Percentiles rank a stretch among this genome's conserved stretches.
These are phyloP conservation scores for Talaromyces trachyspermus DNA, from an alignment of 495 filamentous ascomycete genomes.

Conservation along the genomic window DNA sequence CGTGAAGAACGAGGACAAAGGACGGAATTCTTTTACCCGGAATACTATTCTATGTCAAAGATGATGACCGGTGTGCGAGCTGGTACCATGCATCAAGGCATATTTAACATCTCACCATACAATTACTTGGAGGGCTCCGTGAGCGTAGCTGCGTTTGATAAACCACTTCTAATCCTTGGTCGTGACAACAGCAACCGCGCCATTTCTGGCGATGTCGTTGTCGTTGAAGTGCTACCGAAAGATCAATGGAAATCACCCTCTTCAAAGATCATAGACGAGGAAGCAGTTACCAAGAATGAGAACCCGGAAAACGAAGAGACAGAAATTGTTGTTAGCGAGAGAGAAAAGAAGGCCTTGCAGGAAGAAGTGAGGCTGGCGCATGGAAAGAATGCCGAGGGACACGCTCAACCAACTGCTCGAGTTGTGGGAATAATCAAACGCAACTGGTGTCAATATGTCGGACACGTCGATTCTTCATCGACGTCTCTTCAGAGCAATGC, in stretches of 20 bases:
- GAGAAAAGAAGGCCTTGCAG: slow-evolving; percentile 75
- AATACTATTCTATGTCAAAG: slow-evolving; percentile 84
- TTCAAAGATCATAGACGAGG: slow-evolving; percentile 91
- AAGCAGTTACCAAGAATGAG: slow-evolving; percentile 85
- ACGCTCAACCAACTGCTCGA: slow-evolving; percentile 81
- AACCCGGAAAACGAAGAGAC: slow-evolving; percentile 76
- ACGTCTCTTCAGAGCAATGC: slow-evolving; percentile 61
- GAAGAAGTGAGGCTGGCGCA: slow-evolving; percentile 87
- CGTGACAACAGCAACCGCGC: slow-evolving; percentile 93
- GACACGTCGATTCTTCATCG: slow-evolving; percentile 83
- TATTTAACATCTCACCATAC: slow-evolving; percentile 93
- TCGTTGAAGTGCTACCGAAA: slow-evolving; percentile 84
- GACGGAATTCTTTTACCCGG: slow-evolving; percentile 69
- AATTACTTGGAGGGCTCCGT: slow-evolving; percentile 94
- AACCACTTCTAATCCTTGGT: slow-evolving; percentile 79
- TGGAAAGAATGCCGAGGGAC: slow-evolving; percentile 66
- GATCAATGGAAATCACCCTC: slow-evolving; percentile 96
- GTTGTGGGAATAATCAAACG: slow-evolving; percentile 90
- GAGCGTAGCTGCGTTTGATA: slow-evolving; percentile 82
- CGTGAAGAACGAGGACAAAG: slow-evolving; percentile 59
- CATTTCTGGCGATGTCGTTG: slow-evolving; percentile 83
- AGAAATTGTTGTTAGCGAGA: slow-evolving; percentile 71
- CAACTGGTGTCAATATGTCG: slow-evolving; percentile 97
- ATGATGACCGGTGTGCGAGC: slow-evolving; percentile 87
- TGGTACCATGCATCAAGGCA: slow-evolving; percentile 83